Evolutionary conservation across 2,329 filamentous ascomycete genomes (phyloP).

Genomic region (Kalmusia sp.): DNA sequence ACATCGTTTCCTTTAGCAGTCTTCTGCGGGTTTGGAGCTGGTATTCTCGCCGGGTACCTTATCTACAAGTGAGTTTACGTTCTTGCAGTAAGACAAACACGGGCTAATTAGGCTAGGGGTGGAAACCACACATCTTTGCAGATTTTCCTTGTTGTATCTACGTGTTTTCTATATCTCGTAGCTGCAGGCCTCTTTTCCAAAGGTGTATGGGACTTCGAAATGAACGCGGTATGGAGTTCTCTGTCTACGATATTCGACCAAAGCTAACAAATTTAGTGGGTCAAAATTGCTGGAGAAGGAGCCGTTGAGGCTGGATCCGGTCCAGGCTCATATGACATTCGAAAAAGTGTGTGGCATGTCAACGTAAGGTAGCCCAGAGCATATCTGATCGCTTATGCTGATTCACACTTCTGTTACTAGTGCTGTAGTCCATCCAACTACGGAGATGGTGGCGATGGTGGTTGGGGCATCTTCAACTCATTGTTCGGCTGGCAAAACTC

Average conservation of each 20-base stretch:
- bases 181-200: constrained; percentile 82
- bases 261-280: constrained; percentile 58
- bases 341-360: constrained; percentile 80
- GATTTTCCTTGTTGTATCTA: constrained; percentile 79
- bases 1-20: constrained; percentile 80
- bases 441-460: constrained; percentile 72
- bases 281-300: constrained; percentile 67
- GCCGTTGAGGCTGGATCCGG: constrained; percentile 69
- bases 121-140: constrained; percentile 72
- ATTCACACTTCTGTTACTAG: not conserved
- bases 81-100: not conserved
- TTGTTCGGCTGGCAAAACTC: constrained; percentile 89
- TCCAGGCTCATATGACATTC: constrained; percentile 80
- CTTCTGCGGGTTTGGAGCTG: constrained; percentile 73
- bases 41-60: constrained; percentile 71
- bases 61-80: constrained; percentile 68
- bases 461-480: constrained; percentile 88
- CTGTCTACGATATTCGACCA: not conserved
- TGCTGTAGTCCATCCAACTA: constrained; percentile 88
- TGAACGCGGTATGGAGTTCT: constrained; percentile 57
- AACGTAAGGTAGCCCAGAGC: constrained; percentile 55
- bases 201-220: constrained; percentile 76
- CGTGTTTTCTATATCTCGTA: constrained; percentile 83
- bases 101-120: too few species aligned
- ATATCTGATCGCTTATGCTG: not conserved